Conservation (phyloP, 1,284 basidiomycete species). For the Puccinia hordei region DNA sequence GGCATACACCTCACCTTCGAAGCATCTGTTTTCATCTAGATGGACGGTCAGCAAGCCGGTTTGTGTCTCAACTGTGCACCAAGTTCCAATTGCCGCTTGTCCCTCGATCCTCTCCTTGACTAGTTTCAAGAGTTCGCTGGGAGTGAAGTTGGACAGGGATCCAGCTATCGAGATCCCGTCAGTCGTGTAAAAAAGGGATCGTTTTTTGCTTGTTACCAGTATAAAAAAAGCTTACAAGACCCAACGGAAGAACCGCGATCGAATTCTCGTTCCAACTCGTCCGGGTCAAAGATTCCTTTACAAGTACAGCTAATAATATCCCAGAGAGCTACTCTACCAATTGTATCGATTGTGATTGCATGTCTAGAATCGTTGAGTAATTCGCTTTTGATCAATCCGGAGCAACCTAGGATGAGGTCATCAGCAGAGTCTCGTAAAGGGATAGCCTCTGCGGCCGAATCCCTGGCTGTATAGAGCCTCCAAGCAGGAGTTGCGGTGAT, state of each 20-base stretch:
- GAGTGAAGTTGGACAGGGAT: slow-evolving; percentile 49
- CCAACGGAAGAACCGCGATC: slow-evolving; percentile 26
- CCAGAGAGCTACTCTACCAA: slow-evolving; percentile 83
- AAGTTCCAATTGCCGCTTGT: slow-evolving; percentile 78
- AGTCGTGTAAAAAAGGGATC: neutral
- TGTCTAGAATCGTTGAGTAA: slow-evolving; percentile 85
- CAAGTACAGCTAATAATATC: slow-evolving; percentile 80
- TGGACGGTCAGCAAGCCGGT: slow-evolving; percentile 85
- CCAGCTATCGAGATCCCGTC: neutral
- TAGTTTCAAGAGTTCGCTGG: slow-evolving; percentile 75
- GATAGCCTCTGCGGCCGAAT: slow-evolving; percentile 76
- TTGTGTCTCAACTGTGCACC: slow-evolving; percentile 87
- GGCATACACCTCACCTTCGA: slow-evolving; percentile 91
- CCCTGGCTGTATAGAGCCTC: slow-evolving; percentile 70
- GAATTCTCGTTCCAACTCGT: slow-evolving; percentile 64
- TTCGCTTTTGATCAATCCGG: slow-evolving; percentile 73
- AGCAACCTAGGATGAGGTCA: slow-evolving; percentile 72
- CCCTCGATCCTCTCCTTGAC: slow-evolving; percentile 88
- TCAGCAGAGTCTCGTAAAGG: slow-evolving; percentile 70
- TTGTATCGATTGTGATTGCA: slow-evolving; percentile 84
- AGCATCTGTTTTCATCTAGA: slow-evolving; percentile 75
- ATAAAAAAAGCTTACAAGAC: slow-evolving; percentile 4
- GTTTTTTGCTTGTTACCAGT: neutral
- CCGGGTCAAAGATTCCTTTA: slow-evolving; percentile 69
- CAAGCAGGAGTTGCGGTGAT: slow-evolving; percentile 41